A percentile compares a stretch with the other conserved stretches of the same genome.
Evolutionary conservation across 1,284 basidiomycete species (phyloP).

Genomic region (Cryptococcus amylolentus): DNA sequence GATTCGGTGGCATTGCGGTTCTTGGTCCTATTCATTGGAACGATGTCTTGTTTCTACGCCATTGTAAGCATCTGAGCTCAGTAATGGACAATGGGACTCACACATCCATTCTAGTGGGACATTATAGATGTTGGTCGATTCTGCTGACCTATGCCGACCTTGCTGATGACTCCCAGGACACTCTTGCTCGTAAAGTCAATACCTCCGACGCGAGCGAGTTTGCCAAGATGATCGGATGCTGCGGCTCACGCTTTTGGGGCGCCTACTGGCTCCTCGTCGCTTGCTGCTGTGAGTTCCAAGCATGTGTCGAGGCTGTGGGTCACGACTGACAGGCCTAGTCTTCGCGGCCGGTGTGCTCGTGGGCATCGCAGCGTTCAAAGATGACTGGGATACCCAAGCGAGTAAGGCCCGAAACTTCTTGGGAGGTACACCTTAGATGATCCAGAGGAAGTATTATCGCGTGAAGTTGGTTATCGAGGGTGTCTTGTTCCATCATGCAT

Average conservation of each 20-base stretch:
- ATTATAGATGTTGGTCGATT: slow-evolving; percentile 60
- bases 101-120: slow-evolving; percentile 61
- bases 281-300: slow-evolving; percentile 54
- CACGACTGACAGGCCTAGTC: slow-evolving; percentile 45
- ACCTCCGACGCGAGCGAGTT: slow-evolving; percentile 87
- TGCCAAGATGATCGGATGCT: slow-evolving; percentile 73
- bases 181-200: slow-evolving; percentile 84
- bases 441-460: neutral
- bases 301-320: neutral
- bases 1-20: slow-evolving; percentile 57
- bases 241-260: slow-evolving; percentile 53
- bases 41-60: slow-evolving; percentile 82
- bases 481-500: no score
- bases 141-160: neutral
- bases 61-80: slow-evolving; percentile 28
- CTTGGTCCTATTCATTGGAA: slow-evolving; percentile 87
- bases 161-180: slow-evolving; percentile 55
- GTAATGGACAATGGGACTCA: neutral
- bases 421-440: slow-evolving; percentile 27
- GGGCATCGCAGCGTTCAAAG: slow-evolving; percentile 82
- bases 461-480: neutral
- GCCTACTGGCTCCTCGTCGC: slow-evolving; percentile 85
- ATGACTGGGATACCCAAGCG: slow-evolving; percentile 40
- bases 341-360: slow-evolving; percentile 78
- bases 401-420: slow-evolving; percentile 38